Evolutionary conservation across 1,284 basidiomycete genomes (phyloP), one percentile per base, ranked within the genome.

Genomic region (Fomitiporia mediterranea): DNA sequence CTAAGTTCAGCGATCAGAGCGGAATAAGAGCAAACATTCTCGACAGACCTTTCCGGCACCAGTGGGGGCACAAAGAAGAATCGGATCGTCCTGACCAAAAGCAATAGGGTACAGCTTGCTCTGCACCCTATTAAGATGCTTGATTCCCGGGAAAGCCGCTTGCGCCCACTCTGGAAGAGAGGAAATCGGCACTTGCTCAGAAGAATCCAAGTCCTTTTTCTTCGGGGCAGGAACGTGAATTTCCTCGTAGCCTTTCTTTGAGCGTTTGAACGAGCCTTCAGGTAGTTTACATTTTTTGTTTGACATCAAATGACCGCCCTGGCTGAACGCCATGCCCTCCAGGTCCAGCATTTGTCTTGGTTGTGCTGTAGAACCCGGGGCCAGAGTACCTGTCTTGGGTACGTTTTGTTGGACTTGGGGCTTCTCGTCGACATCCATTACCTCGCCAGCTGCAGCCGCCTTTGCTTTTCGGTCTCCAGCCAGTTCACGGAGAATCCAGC

Each of bases 231-330:
- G 96, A 1, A 99, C 91, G 65, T 98, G 95, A 50, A 99, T 97
- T 71, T 99, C 97, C 70, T 99, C 97, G 70, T 94, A 99, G 0
- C 96, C 95, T 71, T 98, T 98, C 72, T 91, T 88, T 28, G 91
- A 84, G 30, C 95, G 88, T 75, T 99, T 99, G 82, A 98, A 96
- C 28, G 94, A 98, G 3, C 96, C 97, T 50, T 98, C 93, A 0
- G 96, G 97, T 4, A 99, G 84, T 67, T 95, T 97, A 72, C 91
- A 94, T 74, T 98, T 98, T 72, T 98, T 97, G 74, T 98, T 97
- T 19, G 94, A 93, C 91, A 98, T 99, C 61, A 98, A 76, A 62
- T 98, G 95, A 0, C 92, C 94, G 23, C 96, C 97, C 67, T 98
- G 94, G 50, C 86, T 86, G 73, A 99, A 99, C 11, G 92, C 88